Base-by-base conservation (phyloP, 106 monocot species). In the Apostasia shenzhenica region DNA sequence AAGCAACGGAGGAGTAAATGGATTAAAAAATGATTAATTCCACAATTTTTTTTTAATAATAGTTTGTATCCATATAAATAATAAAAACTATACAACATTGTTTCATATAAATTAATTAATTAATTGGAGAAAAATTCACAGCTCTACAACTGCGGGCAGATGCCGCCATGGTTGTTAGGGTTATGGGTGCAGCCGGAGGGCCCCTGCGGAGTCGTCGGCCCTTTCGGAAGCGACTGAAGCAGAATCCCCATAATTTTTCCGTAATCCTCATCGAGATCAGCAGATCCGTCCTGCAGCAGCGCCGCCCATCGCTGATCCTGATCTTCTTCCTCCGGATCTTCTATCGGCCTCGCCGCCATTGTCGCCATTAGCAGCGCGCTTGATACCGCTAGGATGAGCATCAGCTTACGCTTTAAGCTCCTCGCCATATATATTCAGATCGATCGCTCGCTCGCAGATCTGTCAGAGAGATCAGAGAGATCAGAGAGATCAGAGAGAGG, bases 181-280 rank as follows among this genome's bases (percentile, higher is more conserved):
- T 75, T 75, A 55, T 70, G 60, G 55, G 78, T 78, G 70, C 78
- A 78, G 6, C 72, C 52, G 1, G 72, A 72, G 59, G 72, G 72
- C 39, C 59, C 66, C 0, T 65, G 52, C 10, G 72, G 78, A 14
- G 60, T 5, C 12, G 67, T 72, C 14, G 1, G 51, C 26, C 76
- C 76, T 45, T 57, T 73, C 39, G 62, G 76, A 2, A 76, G 60
- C 4, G 57, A 12, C 54, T 68, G 37, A 45, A 76, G 11, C 52
- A 76, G 6, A 6, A 76, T 45, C 48, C 76, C 68, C 50, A 50
- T 38, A 0, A 52, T 61, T 38, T 12, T 37, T 43, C 45, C 6
- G 14, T 44, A 48, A 7, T 8, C 52, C 44, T 37, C 63, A 54
- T 62, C 52, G 3, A 52, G 26, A 26, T 26, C 26, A 26, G 26